Evolutionary conservation across 441 rosid species (phyloP).

Genomic region (Jatropha multifida): DNA sequence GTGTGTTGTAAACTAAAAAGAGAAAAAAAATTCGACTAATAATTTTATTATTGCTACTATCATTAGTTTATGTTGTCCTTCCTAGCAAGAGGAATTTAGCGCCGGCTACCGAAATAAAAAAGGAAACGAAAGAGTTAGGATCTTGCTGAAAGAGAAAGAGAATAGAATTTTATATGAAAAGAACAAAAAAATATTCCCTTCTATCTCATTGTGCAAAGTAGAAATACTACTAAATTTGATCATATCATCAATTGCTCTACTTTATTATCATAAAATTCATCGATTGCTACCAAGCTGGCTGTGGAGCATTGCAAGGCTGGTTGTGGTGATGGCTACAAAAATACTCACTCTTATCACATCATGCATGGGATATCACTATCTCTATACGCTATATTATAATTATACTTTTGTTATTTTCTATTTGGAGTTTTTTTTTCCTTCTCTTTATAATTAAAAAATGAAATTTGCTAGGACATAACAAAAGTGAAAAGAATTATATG

Average conservation of each 20-base stretch:
- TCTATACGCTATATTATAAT: background rate
- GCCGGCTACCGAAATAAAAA: conserved; percentile 25
- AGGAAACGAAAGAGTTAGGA: conserved; percentile 26
- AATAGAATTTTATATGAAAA: background rate
- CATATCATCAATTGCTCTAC: too few species aligned
- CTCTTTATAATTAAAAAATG: background rate
- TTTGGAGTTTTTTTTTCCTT: conserved; percentile 29
- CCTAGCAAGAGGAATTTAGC: conserved; percentile 24
- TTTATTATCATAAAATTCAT: background rate
- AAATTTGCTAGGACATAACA: too few species aligned
- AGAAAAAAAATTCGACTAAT: too few species aligned
- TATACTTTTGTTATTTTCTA: conserved; percentile 26
- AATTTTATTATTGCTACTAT: too few species aligned
- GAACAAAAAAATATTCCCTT: background rate
- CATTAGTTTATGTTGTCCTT: background rate
- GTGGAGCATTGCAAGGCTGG: conserved; percentile 44
- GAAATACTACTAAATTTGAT: conserved; percentile 18
- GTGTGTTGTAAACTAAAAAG: too few species aligned
- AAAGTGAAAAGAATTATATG: too few species aligned
- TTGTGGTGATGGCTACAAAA: conserved; percentile 7
- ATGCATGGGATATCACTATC: conserved; percentile 25
- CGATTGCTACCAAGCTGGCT: conserved; percentile 30
- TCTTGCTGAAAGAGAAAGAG: conserved; percentile 24
- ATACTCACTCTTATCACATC: conserved; percentile 12
- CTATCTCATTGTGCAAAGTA: conserved; percentile 23